Conservation (phyloP, 2,329 filamentous ascomycete genomes). For the Alternaria postmessia region DNA sequence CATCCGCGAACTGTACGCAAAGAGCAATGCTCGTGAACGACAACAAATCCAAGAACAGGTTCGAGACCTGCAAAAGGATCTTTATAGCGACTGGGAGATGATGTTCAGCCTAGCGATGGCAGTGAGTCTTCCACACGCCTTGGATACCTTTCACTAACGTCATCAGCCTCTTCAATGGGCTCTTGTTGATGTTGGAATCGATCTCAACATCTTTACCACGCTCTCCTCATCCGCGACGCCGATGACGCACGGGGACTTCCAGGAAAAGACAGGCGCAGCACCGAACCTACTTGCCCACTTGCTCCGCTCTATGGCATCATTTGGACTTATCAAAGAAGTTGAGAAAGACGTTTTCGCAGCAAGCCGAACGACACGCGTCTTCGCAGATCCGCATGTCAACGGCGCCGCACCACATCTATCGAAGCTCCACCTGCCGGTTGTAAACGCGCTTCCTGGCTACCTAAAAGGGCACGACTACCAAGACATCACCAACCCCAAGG, state of each 20-base stretch:
- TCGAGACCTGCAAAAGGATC: slow-evolving; percentile 35
- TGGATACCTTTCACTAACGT: neutral
- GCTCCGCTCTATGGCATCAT: slow-evolving; percentile 45
- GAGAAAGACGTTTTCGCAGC: slow-evolving; percentile 37
- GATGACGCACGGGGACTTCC: slow-evolving; percentile 26
- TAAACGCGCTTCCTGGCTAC: slow-evolving; percentile 41
- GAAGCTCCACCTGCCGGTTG: slow-evolving; percentile 29
- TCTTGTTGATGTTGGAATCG: neutral
- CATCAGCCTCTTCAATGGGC: slow-evolving; percentile 4
- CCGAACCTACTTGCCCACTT: slow-evolving; percentile 42
- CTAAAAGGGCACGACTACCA: slow-evolving; percentile 39
- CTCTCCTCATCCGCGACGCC: slow-evolving; percentile 11
- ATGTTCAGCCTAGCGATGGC: slow-evolving; percentile 18
- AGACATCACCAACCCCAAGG: slow-evolving; percentile 31
- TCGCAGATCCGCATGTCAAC: slow-evolving; percentile 37
- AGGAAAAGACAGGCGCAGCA: slow-evolving; percentile 32
- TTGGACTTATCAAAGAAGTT: slow-evolving; percentile 36
- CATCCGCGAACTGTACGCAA: slow-evolving; percentile 31
- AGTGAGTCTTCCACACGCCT: neutral
- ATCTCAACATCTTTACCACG: neutral
- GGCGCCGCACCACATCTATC: slow-evolving; percentile 37
- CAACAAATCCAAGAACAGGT: slow-evolving; percentile 35
- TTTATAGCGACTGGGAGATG: slow-evolving; percentile 37
- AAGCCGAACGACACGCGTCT: slow-evolving; percentile 38
- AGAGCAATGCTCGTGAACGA: slow-evolving; percentile 26